Evolutionary conservation across 2,329 filamentous ascomycete species (phyloP), one percentile per base, ranked within the genome.

Genomic region (Bipolaris gigantea): DNA sequence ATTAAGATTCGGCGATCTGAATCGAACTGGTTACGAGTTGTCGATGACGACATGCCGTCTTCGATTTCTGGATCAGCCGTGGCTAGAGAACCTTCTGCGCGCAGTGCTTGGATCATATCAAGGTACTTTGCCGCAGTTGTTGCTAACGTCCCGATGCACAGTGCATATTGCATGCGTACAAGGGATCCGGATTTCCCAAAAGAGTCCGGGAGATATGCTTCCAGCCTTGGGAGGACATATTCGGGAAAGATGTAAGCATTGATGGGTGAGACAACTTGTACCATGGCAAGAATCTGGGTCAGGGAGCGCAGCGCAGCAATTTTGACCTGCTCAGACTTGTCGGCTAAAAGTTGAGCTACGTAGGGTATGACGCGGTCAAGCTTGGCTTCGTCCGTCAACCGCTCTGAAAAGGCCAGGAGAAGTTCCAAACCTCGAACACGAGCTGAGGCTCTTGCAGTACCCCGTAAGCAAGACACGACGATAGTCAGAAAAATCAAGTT

Each of bases 371-470:
- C 89, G 45, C 94, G 86, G 73, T 99, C 95, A 44, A 99, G 80
- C 73, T 97, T 97, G 3, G 92, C 92, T 75, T 99, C 94, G 71
- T 99, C 95, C 0, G 93, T 96, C 21, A 97, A 76, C 55, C 89
- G 83, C 75, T 97, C 92, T 0, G 92, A 87, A 72, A 99, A 97
- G 2, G 93, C 93, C 45, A 99, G 78, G 43, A 99, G 81, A 36
- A 99, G 82, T 72, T 99, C 94, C 68, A 94, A 96, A 1, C 91
- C 94, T 64, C 91, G 87, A 38, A 97, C 81, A 62, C 91, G 88
- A 23, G 93, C 90, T n/a, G 90, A 88, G 3, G 92, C 86, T 63
- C 93, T 87, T 5, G 92, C 90, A 13, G 93, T 96, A 56, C 92
- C 96, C 57, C 94, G 85, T 61, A 99, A 76, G 18, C 91, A 96